Evolutionary conservation across 1,284 basidiomycete genomes (phyloP), one percentile per base, ranked within the genome.

Genomic region (Apiotrichum gamsii): DNA sequence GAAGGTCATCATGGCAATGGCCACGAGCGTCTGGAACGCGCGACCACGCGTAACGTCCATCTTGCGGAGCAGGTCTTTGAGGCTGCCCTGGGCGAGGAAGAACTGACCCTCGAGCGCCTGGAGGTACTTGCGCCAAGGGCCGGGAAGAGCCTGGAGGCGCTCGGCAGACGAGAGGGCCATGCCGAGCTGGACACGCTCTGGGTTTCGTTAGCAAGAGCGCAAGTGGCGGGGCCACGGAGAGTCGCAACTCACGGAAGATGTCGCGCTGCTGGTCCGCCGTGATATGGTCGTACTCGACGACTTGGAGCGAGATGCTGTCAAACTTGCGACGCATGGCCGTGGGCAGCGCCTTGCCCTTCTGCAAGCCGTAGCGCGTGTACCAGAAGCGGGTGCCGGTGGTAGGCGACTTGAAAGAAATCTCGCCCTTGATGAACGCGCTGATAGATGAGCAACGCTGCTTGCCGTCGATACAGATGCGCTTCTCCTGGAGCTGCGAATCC

Each of bases 151-250:
- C 45, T 65, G 60, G 14, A 72, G 51, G 47, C 67, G 67, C 50
- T 72, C 70, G 11, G 70, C 61, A 14, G 66, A 50, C 5, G 62
- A 59, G 8, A 72, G 57, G 3, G 67, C 54, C 13, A 70, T 56
- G 52, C 70, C 70, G 37, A 72, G 51, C 43, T 72, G 70, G 4
- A 72, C 70, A 13, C 70, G 64, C 52, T 72, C 69, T 69, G 47
- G 3, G 19, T 8, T 5, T 14, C 25, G 41, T 50, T 38, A 58
- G 45, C 34, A 18, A 15, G 20, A 16, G 9, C 3, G n/a, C 37
- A 13, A 16, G 15, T 28, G n/a, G n/a, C n/a, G n/a, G 24, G 3
- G 16, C 8, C 23, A 14, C 1, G 3, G 32, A 1, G 1, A 2
- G 2, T 14, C 3, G 52, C 35, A 5, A 59, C 67, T 60, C 47